These are phyloP conservation scores for Boletellus sp. DNA, from an alignment of 768 basidiomycete genomes.

Conservation along the genomic window DNA sequence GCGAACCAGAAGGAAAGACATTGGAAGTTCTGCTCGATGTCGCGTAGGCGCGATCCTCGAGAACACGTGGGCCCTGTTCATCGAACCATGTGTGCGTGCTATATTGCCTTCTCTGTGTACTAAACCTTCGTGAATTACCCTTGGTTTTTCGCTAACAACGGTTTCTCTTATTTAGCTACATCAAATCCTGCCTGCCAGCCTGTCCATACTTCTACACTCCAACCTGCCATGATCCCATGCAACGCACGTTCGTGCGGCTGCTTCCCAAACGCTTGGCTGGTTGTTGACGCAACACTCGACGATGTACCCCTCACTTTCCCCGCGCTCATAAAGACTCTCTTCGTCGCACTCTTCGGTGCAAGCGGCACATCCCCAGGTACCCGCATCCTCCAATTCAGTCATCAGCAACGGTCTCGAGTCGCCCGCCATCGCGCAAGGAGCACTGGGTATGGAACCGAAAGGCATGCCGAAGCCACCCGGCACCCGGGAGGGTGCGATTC, in stretches of 20 bases:
- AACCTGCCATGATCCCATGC: constrained; percentile 71
- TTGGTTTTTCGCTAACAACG: neutral
- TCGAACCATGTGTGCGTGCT: constrained; percentile 88
- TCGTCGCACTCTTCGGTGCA: constrained; percentile 68
- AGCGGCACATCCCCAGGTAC: constrained; percentile 8
- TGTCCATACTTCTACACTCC: constrained; percentile 88
- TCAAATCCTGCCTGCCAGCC: constrained; percentile 89
- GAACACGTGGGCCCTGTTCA: constrained; percentile 84
- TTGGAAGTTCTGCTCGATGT: constrained; percentile 84
- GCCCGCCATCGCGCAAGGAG: constrained; percentile 18
- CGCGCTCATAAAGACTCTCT: constrained; percentile 90
- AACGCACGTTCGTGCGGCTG: constrained; percentile 68
- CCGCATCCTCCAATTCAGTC: constrained; percentile 9
- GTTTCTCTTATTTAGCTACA: constrained; percentile 61
- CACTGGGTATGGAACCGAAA: constrained; percentile 39
- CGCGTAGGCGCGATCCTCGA: constrained; percentile 78
- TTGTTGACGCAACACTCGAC: constrained; percentile 78
- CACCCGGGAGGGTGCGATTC: constrained; percentile 85
- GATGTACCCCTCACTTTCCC: constrained; percentile 84
- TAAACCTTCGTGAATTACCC: neutral
- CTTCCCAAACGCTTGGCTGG: constrained; percentile 80
- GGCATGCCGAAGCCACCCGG: constrained; percentile 61
- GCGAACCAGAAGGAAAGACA: constrained; percentile 62
- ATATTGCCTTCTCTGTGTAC: neutral
- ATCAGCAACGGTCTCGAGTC: constrained; percentile 28